Base-by-base conservation (phyloP, 306 rosid genomes). In the Inga laurina region DNA sequence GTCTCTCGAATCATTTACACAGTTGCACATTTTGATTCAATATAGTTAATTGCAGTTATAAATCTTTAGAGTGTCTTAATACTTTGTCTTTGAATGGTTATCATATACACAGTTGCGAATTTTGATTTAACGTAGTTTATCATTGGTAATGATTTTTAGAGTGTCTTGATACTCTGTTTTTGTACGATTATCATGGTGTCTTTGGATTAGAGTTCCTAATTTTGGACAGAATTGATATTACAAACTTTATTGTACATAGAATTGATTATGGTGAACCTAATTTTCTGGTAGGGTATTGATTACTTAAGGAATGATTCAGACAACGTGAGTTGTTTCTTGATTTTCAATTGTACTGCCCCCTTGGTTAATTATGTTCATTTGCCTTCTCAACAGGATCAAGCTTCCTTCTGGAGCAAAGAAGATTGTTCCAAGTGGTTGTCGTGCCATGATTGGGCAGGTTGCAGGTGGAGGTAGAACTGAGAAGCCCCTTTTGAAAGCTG, bases 361-460 rank as follows among this genome's bases (percentile, higher is more conserved):
- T 49, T 13, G 16, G 54, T 49, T 49, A 0, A 15, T 10, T 16
- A 44, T 45, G 12, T 57, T 3, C n/a, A 27, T 77, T 48, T 16
- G 3, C 10, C 27, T 52, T 52, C 10, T 2, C 37, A 51, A 10
- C 54, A 87, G 90, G 84, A 79, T 87, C 32, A 87, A 87, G 76
- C 90, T 87, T 54, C 90, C 90, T 7, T 87, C 90, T 16, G 85
- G 87, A 14, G 46, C 90, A 3, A 87, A 87, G 84, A 87, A 87
- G 85, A 87, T 87, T 67, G 85, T 84, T n/a, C 90, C 90, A 8
- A 87, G 88, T 69, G 88, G 77, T 0, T 87, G 90, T 2, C 62
- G 90, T 72, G 90, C 90, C 19, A 87, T 87, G 90, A 84, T 87
- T 9, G 88, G 90, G 37, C 90, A 87, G 49, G 90, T 87, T 79